Evolutionary conservation across 2,329 filamentous ascomycete genomes (phyloP).

Genomic region (Clathrospora elynae): DNA sequence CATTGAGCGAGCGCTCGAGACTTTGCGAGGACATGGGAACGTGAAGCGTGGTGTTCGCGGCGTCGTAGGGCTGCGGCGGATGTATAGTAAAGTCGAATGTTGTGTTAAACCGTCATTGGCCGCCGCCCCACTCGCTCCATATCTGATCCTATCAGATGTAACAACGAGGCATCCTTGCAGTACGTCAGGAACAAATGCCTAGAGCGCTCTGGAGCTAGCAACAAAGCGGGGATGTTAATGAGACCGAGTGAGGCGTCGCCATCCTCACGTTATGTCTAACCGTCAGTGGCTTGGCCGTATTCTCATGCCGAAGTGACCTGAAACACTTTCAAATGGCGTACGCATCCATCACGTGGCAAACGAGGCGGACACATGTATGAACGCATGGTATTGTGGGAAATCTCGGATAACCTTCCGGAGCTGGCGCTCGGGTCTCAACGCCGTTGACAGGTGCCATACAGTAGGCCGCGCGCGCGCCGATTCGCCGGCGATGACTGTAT

Average conservation of each 20-base stretch:
- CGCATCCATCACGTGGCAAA: neutral
- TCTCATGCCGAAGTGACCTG: neutral
- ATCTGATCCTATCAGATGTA: conserved; percentile 3
- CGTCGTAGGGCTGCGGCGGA: conserved; percentile 9
- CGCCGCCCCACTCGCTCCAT: conserved; percentile 12
- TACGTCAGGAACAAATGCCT: neutral
- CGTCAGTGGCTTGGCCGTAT: too few species aligned
- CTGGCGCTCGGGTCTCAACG: too few species aligned
- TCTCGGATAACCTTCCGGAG: too few species aligned
- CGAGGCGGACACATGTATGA: neutral
- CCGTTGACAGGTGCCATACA: too few species aligned
- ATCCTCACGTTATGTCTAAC: too few species aligned
- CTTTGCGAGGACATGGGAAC: conserved; percentile 27
- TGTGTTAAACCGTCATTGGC: conserved; percentile 32
- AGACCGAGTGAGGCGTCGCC: too few species aligned
- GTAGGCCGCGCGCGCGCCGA: too few species aligned
- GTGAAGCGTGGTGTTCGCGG: conserved; percentile 11
- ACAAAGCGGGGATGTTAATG: too few species aligned
- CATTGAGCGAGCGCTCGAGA: conserved; percentile 43
- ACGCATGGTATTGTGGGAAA: neutral
- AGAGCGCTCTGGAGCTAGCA: neutral
- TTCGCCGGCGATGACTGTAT: too few species aligned
- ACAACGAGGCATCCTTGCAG: neutral
- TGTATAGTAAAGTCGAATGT: conserved; percentile 1
- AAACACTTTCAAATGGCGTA: neutral